phyloP scores from a whole-genome alignment of 495 filamentous ascomycete genomes.

The Talaromyces stipitatus region DNA sequence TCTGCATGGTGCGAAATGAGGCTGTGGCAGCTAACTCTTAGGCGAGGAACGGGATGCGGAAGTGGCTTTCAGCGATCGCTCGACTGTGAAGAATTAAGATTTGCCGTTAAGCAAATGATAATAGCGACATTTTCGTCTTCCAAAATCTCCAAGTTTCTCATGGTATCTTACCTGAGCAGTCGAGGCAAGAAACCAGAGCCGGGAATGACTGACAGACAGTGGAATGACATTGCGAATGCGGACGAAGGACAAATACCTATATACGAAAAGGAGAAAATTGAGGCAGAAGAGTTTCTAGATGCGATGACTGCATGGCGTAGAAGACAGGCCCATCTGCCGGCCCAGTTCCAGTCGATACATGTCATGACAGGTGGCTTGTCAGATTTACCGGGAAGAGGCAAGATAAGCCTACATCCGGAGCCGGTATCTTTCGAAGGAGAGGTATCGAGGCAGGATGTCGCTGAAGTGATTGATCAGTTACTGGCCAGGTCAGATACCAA shows the following conservation, averaged over 20 bases:
- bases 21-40: too few species aligned
- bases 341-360: not conserved
- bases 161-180: not conserved
- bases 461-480: not conserved
- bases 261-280: not conserved
- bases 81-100: not conserved
- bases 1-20: not conserved
- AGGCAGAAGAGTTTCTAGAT: not conserved
- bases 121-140: not conserved
- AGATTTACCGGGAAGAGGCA: not conserved
- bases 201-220: not conserved
- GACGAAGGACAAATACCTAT: not conserved
- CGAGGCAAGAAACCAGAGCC: not conserved
- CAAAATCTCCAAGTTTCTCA: not conserved
- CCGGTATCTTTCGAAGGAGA: not conserved
- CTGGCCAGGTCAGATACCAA: not conserved
- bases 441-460: not conserved
- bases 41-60: not conserved
- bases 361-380: not conserved
- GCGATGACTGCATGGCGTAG: not conserved
- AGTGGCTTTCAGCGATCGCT: not conserved
- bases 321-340: not conserved
- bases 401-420: not conserved
- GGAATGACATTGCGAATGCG: not conserved
- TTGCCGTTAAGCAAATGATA: not conserved